These are phyloP conservation scores for Reticulascus tulasneorum DNA, from an alignment of 2,329 filamentous ascomycete species.

Conservation along the genomic window DNA sequence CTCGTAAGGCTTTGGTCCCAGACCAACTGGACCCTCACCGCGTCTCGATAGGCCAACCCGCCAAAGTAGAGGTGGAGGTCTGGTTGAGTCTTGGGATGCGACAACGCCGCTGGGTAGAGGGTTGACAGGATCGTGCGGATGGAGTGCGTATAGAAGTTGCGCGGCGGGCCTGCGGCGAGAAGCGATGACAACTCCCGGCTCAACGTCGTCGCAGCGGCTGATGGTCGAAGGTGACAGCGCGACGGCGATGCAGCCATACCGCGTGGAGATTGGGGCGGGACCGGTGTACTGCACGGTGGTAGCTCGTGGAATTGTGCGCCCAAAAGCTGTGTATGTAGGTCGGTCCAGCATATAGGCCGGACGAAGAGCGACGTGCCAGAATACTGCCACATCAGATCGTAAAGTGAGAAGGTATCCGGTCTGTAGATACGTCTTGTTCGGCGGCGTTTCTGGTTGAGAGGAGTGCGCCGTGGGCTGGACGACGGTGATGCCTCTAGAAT, in stretches of 20 bases:
- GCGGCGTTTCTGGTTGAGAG: constrained; percentile 15
- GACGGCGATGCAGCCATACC: constrained; percentile 29
- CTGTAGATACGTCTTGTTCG: constrained; percentile 28
- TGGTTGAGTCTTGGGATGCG: constrained; percentile 18
- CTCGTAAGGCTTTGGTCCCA: constrained; percentile 36
- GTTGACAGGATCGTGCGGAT: constrained; percentile 40
- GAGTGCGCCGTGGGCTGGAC: constrained; percentile 2
- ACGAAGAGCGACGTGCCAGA: constrained; percentile 44
- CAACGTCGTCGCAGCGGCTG: constrained; percentile 37
- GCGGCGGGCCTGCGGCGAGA: constrained; percentile 28
- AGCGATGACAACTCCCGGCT: constrained; percentile 40
- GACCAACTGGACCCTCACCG: constrained; percentile 44
- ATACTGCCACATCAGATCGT: constrained; percentile 47
- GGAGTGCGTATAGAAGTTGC: constrained; percentile 32
- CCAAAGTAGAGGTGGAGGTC: constrained; percentile 49
- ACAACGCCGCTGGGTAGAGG: constrained; percentile 37
- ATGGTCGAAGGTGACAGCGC: constrained; percentile 32
- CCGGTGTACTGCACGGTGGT: constrained; percentile 36
- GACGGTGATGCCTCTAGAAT: constrained; percentile 8
- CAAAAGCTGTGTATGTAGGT: constrained; percentile 45
- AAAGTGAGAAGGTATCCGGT: constrained; percentile 46
- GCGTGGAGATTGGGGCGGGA: constrained; percentile 25
- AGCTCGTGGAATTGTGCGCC: constrained; percentile 41
- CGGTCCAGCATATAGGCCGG: constrained; percentile 53
- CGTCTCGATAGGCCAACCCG: constrained; percentile 36